Evolutionary conservation across 495 filamentous ascomycete genomes (phyloP).

Genomic region (Echria macrotheca): DNA sequence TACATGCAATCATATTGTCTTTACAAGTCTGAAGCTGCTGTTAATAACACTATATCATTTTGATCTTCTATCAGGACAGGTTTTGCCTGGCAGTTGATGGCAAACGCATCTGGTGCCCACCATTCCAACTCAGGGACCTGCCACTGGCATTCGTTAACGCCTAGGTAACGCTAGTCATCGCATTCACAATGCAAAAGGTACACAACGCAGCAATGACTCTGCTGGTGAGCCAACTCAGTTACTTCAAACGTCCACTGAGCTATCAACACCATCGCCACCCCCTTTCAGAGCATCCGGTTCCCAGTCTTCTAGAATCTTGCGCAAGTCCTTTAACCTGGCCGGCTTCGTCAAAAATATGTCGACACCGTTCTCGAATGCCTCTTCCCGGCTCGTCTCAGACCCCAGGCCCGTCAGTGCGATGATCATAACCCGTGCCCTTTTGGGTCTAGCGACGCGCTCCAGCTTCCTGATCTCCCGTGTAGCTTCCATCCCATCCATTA

Average conservation of each 20-base stretch:
- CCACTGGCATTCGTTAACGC: background rate
- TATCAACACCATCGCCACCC: background rate
- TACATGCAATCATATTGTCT: background rate
- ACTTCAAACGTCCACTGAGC: background rate
- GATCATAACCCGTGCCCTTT: background rate
- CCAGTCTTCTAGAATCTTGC: slow-evolving; percentile 1
- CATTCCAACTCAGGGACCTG: background rate
- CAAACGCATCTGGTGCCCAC: background rate
- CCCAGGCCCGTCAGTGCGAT: background rate
- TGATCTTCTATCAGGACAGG: background rate
- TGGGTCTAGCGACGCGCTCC: slow-evolving; percentile 26
- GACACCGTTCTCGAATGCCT: background rate
- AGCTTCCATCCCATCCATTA: slow-evolving; percentile 58
- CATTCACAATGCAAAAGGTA: slow-evolving; percentile 1
- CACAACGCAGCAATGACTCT: slow-evolving; percentile 1
- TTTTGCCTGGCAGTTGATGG: too few relatives aligned
- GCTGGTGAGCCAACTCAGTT: slow-evolving; percentile 1
- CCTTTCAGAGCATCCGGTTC: background rate
- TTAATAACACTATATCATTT: background rate
- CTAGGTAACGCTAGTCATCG: background rate
- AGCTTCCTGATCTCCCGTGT: slow-evolving; percentile 51
- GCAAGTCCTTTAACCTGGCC: background rate
- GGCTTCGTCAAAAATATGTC: slow-evolving; percentile 4
- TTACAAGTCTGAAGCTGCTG: background rate
- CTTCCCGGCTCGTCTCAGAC: background rate